These are phyloP conservation scores for Striga asiatica DNA, from an alignment of 257 asterid species.

Conservation along the genomic window DNA sequence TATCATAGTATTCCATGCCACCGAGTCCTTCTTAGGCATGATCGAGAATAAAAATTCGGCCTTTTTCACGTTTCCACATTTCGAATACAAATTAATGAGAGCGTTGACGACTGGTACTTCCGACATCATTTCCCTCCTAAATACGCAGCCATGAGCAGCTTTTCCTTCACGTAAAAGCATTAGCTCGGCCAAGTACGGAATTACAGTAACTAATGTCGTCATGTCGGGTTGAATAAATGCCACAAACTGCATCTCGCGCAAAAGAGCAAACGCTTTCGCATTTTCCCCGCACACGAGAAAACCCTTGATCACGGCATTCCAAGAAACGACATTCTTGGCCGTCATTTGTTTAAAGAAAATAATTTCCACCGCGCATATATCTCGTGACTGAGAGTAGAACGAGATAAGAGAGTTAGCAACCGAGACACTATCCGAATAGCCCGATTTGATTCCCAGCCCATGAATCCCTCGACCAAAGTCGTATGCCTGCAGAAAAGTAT, in stretches of 20 bases:
- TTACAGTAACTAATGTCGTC: conserved; percentile 35
- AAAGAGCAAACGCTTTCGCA: conserved; percentile 27
- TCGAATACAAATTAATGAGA: conserved; percentile 52
- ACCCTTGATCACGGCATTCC: conserved; percentile 66
- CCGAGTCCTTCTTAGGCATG: conserved; percentile 41
- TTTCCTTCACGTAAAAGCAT: conserved; percentile 39
- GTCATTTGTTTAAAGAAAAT: conserved; percentile 31
- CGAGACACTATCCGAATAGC: conserved; percentile 30
- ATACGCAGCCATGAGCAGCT: conserved; percentile 45
- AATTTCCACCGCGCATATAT: conserved; percentile 28
- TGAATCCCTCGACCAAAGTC: conserved; percentile 36
- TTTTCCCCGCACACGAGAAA: conserved; percentile 26
- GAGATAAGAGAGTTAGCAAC: conserved; percentile 57
- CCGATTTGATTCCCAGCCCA: conserved; percentile 37
- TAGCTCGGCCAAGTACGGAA: conserved; percentile 42
- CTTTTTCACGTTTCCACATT: conserved; percentile 23
- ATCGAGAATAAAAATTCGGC: conserved; percentile 34
- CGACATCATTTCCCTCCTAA: conserved; percentile 38
- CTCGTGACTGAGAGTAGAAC: conserved; percentile 34
- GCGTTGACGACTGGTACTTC: conserved; percentile 35
- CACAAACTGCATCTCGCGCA: conserved; percentile 43
- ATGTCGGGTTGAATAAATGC: conserved; percentile 34
- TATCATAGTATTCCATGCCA: conserved; percentile 65
- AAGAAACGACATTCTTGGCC: conserved; percentile 42
- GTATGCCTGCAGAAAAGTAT: conserved; percentile 31